These are phyloP conservation scores for Sambucus nigra DNA, from an alignment of 129 eudicot genomes.

Conservation along the genomic window DNA sequence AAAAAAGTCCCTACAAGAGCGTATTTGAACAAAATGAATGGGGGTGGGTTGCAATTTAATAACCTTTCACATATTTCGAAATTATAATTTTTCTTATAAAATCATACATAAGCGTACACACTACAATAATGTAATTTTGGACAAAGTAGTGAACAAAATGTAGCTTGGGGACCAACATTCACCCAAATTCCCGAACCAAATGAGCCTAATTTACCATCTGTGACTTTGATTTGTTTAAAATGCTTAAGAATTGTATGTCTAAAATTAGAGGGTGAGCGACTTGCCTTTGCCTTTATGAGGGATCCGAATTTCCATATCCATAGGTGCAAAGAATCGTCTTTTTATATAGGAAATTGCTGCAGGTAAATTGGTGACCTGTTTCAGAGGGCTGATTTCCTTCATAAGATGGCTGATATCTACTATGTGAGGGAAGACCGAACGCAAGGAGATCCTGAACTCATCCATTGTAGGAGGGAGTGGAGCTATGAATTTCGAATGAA, in stretches of 20 bases:
- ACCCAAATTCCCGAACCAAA: too few relatives aligned
- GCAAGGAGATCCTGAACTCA: slow-evolving; percentile 56
- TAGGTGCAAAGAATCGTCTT: slow-evolving; percentile 52
- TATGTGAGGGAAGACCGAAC: slow-evolving; percentile 41
- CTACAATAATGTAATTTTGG: too few relatives aligned
- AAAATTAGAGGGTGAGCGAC: background rate
- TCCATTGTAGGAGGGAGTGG: slow-evolving; percentile 66
- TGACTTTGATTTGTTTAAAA: too few relatives aligned
- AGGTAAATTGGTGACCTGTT: slow-evolving; percentile 35
- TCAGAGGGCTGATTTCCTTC: slow-evolving; percentile 55
- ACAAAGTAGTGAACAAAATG: too few relatives aligned
- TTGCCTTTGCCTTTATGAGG: slow-evolving; percentile 67
- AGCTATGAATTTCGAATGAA: slow-evolving; percentile 74
- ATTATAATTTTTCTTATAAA: too few relatives aligned
- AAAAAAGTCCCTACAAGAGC: too few relatives aligned
- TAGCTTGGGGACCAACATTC: too few relatives aligned
- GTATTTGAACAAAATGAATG: too few relatives aligned
- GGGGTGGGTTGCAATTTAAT: too few relatives aligned
- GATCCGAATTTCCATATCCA: slow-evolving; percentile 48
- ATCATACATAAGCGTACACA: too few relatives aligned
- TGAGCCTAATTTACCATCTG: too few relatives aligned
- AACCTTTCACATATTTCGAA: too few relatives aligned
- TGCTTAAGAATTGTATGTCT: background rate
- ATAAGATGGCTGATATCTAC: slow-evolving; percentile 71
- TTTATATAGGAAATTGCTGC: slow-evolving; percentile 57